These are phyloP conservation scores for Termitomyces eurrhizus DNA, from an alignment of 768 basidiomycete genomes.

Conservation along the genomic window DNA sequence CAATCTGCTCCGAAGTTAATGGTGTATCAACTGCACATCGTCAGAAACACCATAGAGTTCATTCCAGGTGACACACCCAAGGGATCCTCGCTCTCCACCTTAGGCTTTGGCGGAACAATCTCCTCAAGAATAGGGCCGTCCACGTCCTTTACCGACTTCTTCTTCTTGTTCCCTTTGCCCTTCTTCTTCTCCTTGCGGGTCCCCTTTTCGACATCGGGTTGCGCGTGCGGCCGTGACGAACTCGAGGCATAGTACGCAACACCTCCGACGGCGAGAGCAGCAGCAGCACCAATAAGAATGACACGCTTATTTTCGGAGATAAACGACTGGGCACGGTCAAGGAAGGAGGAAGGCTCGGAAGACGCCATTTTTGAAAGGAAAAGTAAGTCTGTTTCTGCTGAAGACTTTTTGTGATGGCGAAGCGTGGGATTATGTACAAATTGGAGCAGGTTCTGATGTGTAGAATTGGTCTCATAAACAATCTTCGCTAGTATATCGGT, in stretches of 20 bases:
- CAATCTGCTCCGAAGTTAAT: slow-evolving; percentile 52
- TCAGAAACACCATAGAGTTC: background rate
- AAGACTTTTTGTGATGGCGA: slow-evolving; percentile 7
- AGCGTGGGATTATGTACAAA: background rate
- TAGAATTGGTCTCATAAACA: too few relatives aligned
- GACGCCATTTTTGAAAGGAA: slow-evolving; percentile 14
- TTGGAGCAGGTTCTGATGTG: background rate
- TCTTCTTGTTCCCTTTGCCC: slow-evolving; percentile 46
- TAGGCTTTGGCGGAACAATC: slow-evolving; percentile 36
- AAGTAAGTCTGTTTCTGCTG: background rate
- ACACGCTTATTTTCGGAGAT: slow-evolving; percentile 76
- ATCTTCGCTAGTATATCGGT: slow-evolving; percentile 9
- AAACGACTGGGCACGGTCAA: slow-evolving; percentile 66
- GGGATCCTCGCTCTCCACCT: slow-evolving; percentile 31
- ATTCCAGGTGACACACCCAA: slow-evolving; percentile 14
- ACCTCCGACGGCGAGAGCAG: slow-evolving; percentile 66
- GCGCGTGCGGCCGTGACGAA: slow-evolving; percentile 33
- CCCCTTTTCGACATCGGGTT: slow-evolving; percentile 41
- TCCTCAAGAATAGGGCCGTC: slow-evolving; percentile 85
- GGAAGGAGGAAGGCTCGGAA: slow-evolving; percentile 23
- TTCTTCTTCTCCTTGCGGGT: slow-evolving; percentile 44
- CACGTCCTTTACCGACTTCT: slow-evolving; percentile 50
- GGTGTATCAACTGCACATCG: slow-evolving; percentile 32
- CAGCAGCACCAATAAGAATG: slow-evolving; percentile 69
- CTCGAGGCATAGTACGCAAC: slow-evolving; percentile 73